These are phyloP conservation scores for Raphanus raphanistrum DNA, from an alignment of 345 rosid species.

Conservation along the genomic window DNA sequence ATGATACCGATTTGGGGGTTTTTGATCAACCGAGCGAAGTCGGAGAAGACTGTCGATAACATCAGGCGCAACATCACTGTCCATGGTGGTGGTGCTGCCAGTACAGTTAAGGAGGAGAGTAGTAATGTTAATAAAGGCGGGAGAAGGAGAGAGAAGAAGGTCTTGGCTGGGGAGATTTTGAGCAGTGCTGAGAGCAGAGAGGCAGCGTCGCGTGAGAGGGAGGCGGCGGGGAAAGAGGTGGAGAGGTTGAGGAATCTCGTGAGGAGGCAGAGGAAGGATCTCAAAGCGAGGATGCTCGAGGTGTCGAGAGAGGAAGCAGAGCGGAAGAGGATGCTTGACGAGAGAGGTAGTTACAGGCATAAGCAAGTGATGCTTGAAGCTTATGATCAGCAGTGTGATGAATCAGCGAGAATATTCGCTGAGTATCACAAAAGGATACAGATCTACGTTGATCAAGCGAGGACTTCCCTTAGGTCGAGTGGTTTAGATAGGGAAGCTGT, in stretches of 20 bases:
- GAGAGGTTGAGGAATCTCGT: constrained; percentile 73
- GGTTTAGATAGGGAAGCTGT: constrained; percentile 69
- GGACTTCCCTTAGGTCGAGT: constrained; percentile 60
- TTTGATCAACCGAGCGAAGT: constrained; percentile 62
- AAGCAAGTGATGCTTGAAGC: constrained; percentile 81
- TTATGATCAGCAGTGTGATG: constrained; percentile 85
- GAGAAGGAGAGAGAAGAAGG: constrained; percentile 57
- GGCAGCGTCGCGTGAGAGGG: constrained; percentile 65
- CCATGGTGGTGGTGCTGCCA: constrained; percentile 48
- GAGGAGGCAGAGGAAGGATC: constrained; percentile 77
- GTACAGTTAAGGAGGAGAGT: constrained; percentile 51
- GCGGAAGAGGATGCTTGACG: constrained; percentile 88
- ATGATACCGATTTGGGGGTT: constrained; percentile 79
- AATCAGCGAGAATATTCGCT: constrained; percentile 77
- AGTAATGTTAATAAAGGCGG: constrained; percentile 33
- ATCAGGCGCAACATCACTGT: constrained; percentile 72
- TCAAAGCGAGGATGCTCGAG: constrained; percentile 81
- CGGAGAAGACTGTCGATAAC: constrained; percentile 75
- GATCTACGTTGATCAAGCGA: constrained; percentile 71
- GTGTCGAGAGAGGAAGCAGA: constrained; percentile 88
- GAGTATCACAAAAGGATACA: constrained; percentile 77
- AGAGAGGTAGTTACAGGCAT: constrained; percentile 82
- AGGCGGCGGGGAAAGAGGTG: constrained; percentile 66
- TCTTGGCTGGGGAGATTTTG: constrained; percentile 35
- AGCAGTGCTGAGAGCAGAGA: constrained; percentile 56